Base-by-base conservation (phyloP, 2,329 filamentous ascomycete genomes). In the Alternaria sp. region DNA sequence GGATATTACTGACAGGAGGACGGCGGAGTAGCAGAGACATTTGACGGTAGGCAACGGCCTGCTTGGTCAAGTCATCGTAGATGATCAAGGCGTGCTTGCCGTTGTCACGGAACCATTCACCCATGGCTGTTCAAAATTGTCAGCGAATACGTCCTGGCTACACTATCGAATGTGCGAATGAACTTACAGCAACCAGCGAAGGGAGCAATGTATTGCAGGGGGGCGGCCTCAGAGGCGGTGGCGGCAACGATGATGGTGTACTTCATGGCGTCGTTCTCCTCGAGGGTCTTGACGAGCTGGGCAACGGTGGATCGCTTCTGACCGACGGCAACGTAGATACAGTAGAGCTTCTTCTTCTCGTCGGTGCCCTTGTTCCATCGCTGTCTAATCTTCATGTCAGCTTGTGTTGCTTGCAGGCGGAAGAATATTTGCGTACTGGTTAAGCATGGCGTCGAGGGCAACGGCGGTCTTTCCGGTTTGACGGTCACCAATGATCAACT, bases 401-500 rank as follows among this genome's bases (percentile, higher is more conserved):
- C n/a, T 23, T 23, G 19, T 51, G 17, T 36, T 21, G 17, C 49
- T 51, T 32, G 28, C 3, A 23, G 17, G 19, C 4, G 9, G 4
- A 36, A 11, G 17, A 1, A n/a, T 3, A 2, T 21, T 51, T 36
- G 32, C 89, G 90, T 96, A 96, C 89, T 99, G 96, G 91, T 99
- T 99, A 69, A 99, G 91, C 77, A 99, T 98, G 83, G 95, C 90
- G 83, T 99, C 96, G 68, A 99, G 93, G 80, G 91, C 95, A 82
- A 99, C 95, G 79, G 96, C 96, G 81, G 96, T 99, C 92, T 99
- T 99, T 85, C 96, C 96, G 79, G 96, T 99, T 87, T 99, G 96
- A 93, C 96, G 96, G 83, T 99, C 96, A 88, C 96, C 96, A 85
- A 99, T 99, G 85, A 99, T 98, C 89, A 99, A 87, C 88, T 99